Evolutionary conservation across 805 yeast genomes (phyloP).

Genomic region (Ogataea philodendri): DNA sequence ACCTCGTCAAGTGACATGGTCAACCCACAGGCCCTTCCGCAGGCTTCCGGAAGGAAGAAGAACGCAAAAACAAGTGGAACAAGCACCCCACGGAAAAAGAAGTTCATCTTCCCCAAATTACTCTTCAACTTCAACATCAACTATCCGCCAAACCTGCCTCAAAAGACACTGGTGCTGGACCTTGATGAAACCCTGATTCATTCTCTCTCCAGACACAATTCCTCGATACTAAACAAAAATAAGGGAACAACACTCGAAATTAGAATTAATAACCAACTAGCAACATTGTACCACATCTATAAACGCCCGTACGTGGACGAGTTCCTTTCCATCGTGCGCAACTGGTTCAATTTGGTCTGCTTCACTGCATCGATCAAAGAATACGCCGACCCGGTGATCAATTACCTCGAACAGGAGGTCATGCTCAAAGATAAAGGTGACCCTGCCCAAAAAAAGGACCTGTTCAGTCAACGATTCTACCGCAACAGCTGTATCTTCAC

Average conservation of each 20-base stretch:
- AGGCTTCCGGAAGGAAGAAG: constrained; percentile 2
- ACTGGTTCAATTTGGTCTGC: constrained; percentile 86
- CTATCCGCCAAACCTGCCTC: constrained; percentile 32
- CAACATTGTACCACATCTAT: constrained; percentile 84
- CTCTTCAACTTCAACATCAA: constrained; percentile 34
- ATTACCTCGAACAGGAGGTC: constrained; percentile 75
- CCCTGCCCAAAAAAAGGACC: constrained; percentile 27
- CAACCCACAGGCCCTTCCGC: constrained; percentile 8
- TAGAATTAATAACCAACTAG: constrained; percentile 58
- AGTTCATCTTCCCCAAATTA: constrained; percentile 35
- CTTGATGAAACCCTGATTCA: constrained; percentile 94
- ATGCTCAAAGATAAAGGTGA: constrained; percentile 30
- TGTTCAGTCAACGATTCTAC: constrained; percentile 63
- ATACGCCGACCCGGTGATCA: constrained; percentile 96
- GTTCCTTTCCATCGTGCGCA: constrained; percentile 71
- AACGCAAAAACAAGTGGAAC: not conserved
- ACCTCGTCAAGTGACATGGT: constrained; percentile 5
- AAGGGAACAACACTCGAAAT: constrained; percentile 81
- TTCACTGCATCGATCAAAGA: constrained; percentile 94
- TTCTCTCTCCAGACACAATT: constrained; percentile 69
- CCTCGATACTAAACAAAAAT: constrained; percentile 41
- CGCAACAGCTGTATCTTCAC: constrained; percentile 75
- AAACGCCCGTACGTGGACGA: constrained; percentile 90
- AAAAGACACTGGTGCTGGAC: constrained; percentile 78
- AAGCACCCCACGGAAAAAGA: constrained; percentile 23